Base-by-base conservation (phyloP, 1,284 basidiomycete species). In the Cutaneotrichosporon sp. region DNA sequence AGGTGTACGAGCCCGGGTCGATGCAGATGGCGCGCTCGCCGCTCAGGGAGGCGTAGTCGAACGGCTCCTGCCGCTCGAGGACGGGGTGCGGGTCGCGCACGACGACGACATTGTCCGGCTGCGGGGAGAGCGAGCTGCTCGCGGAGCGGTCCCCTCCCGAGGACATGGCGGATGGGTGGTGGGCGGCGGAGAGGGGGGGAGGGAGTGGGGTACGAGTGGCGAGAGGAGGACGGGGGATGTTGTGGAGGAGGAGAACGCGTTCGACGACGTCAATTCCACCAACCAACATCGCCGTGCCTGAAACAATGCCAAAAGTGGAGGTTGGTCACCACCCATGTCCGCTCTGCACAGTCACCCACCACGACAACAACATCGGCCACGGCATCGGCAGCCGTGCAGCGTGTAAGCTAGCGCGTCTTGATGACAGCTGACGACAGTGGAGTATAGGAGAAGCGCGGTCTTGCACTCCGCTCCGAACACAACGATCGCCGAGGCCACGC, bases 1-100 rank as follows among this genome's bases (percentile, higher is more conserved):
- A 82, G 60, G 84, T 87, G 38, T 88, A 90, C 6, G 92, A 87
- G 61, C 95, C 95, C 77, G 97, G 95, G 84, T 97, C 95, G 69
- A 97, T 93, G 72, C 95, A 85, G 67, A 98, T 87, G 3, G 71
- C 70, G 34, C 73, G 71, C 49, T 63, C 54, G 5, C 65, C 63
- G 13, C 66, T 67, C 4, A 77, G 64, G 1, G 71, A 71, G 54
- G 68, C 66, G 55, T 76, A 75, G 61, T 74, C 62, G 61, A 67
- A 76, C 1, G 62, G 43, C 4, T 63, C 60, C 34, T 75, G 74
- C 16, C 71, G 71, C 50, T 69, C 64, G 24, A 63, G 49, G 7
- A 65, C 54, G 38, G 51, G 62, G 13, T 61, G 16, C 3, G 60
- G 58, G n/a, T 78, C 76, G 10, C 66, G 63, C n/a, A 77, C 64